These are phyloP conservation scores for Grammothele lineata DNA, from an alignment of 768 basidiomycete species.

Conservation along the genomic window DNA sequence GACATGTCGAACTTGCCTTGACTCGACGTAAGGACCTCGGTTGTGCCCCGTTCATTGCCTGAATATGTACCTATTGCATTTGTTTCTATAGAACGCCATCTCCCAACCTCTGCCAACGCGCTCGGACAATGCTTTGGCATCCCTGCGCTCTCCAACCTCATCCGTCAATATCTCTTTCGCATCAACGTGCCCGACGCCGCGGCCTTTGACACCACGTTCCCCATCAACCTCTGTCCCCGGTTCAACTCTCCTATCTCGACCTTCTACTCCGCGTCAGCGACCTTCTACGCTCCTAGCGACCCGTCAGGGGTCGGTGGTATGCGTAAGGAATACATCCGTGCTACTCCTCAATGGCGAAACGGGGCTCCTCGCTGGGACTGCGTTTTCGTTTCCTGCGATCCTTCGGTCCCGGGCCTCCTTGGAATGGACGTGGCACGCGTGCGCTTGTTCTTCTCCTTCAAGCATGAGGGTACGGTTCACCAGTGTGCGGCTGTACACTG, in stretches of 20 bases:
- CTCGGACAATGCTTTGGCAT: slow-evolving; percentile 18
- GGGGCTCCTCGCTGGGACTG: slow-evolving; percentile 11
- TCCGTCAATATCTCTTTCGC: no score
- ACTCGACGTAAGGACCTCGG: background rate
- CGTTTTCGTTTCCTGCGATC: slow-evolving; percentile 17
- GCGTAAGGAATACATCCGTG: slow-evolving; percentile 22
- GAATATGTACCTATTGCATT: no score
- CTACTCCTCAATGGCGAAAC: slow-evolving; percentile 10
- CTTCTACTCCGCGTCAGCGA: background rate
- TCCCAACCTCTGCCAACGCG: no score
- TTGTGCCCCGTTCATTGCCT: slow-evolving; percentile 22
- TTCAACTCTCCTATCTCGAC: background rate
- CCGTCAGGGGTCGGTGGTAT: slow-evolving; percentile 23
- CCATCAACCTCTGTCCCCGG: no score
- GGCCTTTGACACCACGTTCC: no score
- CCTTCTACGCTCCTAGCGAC: slow-evolving; percentile 28
- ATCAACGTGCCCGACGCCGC: no score
- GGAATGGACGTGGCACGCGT: slow-evolving; percentile 19
- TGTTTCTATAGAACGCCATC: no score
- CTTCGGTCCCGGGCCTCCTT: slow-evolving; percentile 12
- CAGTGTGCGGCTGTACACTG: slow-evolving; percentile 7
- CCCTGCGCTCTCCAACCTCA: slow-evolving; percentile 11
- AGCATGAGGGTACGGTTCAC: slow-evolving; percentile 16
- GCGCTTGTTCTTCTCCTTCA: slow-evolving; percentile 19
- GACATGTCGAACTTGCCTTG: no score